Conservation (phyloP, 257 asterid species). For the Nyctanthes arbortristis region DNA sequence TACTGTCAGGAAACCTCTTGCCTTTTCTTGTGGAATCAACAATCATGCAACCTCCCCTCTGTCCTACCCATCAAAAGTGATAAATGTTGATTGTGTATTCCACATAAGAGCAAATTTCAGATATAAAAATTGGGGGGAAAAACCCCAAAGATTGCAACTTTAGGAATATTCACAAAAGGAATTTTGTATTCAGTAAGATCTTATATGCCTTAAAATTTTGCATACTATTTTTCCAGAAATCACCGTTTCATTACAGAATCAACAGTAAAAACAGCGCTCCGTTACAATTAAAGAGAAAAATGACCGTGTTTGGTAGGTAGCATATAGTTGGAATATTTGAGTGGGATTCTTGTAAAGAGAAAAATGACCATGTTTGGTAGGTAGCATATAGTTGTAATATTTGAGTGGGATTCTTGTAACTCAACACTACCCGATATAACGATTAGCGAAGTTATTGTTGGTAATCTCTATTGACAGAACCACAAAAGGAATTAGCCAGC, state of each 20-base stretch:
- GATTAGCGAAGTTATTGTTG: neutral
- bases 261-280: neutral
- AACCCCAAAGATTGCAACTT: neutral
- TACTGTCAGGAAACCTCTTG: slow-evolving; percentile 95
- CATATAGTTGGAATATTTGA: too few relatives aligned
- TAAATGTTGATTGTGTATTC: neutral
- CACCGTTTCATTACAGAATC: neutral
- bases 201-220: neutral
- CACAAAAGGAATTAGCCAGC: neutral
- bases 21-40: slow-evolving; percentile 93
- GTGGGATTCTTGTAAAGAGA: too few relatives aligned
- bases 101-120: neutral
- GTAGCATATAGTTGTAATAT: too few relatives aligned
- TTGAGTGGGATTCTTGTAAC: too few relatives aligned
- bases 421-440: neutral
- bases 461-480: neutral
- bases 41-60: slow-evolving; percentile 95
- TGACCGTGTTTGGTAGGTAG: neutral
- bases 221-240: neutral
- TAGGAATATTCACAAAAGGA: neutral
- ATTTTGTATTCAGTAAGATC: neutral
- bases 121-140: neutral
- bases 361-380: too few relatives aligned
- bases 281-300: neutral
- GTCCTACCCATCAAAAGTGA: slow-evolving; percentile 57